phyloP scores from a whole-genome alignment of 305 asterid genomes.

The Fraxinus xanthoxyloides region DNA sequence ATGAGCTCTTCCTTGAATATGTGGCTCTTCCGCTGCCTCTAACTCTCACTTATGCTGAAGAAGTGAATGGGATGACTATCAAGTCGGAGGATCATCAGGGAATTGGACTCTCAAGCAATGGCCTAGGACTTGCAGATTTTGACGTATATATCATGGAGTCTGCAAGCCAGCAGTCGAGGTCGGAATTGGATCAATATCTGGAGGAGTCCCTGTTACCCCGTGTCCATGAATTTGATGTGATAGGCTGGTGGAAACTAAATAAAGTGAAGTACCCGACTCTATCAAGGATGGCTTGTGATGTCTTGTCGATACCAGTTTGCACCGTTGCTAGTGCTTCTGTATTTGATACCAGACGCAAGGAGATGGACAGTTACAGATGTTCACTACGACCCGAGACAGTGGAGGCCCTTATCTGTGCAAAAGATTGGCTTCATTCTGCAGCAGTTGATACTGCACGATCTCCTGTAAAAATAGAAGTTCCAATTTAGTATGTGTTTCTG shows the following conservation, averaged over 20 bases:
- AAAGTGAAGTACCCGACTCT: slow-evolving; percentile 56
- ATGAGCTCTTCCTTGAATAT: slow-evolving; percentile 80
- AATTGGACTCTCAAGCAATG: slow-evolving; percentile 30
- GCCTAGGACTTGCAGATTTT: slow-evolving; percentile 47
- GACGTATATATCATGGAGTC: slow-evolving; percentile 59
- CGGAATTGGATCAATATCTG: slow-evolving; percentile 64
- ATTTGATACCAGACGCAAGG: slow-evolving; percentile 49
- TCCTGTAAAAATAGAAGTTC: slow-evolving; percentile 46
- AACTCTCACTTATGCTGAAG: slow-evolving; percentile 52
- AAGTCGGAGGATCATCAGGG: slow-evolving; percentile 51
- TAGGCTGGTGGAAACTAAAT: slow-evolving; percentile 69
- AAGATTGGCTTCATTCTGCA: slow-evolving; percentile 57
- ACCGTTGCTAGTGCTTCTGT: slow-evolving; percentile 42
- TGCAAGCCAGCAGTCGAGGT: slow-evolving; percentile 46
- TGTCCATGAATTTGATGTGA: slow-evolving; percentile 56
- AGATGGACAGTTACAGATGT: slow-evolving; percentile 67
- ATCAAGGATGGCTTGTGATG: slow-evolving; percentile 64
- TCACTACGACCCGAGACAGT: slow-evolving; percentile 56
- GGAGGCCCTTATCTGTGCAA: slow-evolving; percentile 65
- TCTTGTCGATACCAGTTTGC: slow-evolving; percentile 57
- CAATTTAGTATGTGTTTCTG: slow-evolving; percentile 23
- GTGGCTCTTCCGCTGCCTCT: slow-evolving; percentile 63
- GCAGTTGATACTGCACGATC: slow-evolving; percentile 25
- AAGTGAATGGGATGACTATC: slow-evolving; percentile 40
- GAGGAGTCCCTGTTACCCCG: slow-evolving; percentile 65